Evolutionary conservation across 2,329 filamentous ascomycete genomes (phyloP).

Genomic region (Calonectria hawksworthii): DNA sequence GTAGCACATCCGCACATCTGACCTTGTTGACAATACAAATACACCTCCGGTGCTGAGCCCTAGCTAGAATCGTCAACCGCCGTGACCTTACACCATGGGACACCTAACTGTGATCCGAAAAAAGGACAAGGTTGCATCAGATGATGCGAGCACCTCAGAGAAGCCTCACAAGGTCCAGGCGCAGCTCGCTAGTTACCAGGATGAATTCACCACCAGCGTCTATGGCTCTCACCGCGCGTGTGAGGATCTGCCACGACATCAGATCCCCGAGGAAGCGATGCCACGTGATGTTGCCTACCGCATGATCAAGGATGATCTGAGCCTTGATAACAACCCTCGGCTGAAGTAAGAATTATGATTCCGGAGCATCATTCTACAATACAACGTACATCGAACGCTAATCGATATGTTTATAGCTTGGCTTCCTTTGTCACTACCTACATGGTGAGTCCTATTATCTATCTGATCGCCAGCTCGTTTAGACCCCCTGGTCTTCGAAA

Average conservation of each 20-base stretch:
- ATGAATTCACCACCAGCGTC: slow-evolving; percentile 81
- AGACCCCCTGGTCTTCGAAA: no score
- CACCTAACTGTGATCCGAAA: slow-evolving; percentile 61
- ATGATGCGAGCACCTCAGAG: slow-evolving; percentile 38
- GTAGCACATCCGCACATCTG: not conserved
- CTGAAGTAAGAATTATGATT: slow-evolving; percentile 72
- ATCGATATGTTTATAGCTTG: slow-evolving; percentile 65
- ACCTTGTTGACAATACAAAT: not conserved
- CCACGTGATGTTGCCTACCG: slow-evolving; percentile 91
- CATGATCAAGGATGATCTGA: slow-evolving; percentile 96
- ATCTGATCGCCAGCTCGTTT: no score
- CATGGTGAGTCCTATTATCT: slow-evolving; percentile 76
- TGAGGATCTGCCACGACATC: slow-evolving; percentile 82
- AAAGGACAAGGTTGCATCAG: slow-evolving; percentile 46
- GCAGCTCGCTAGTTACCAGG: slow-evolving; percentile 64
- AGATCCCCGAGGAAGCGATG: slow-evolving; percentile 94
- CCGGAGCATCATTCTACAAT: not conserved
- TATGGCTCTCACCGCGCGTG: slow-evolving; percentile 90
- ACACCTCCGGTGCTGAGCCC: not conserved
- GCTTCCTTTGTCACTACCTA: slow-evolving; percentile 97
- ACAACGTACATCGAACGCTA: not conserved
- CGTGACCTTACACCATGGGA: slow-evolving; percentile 58
- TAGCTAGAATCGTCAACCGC: not conserved
- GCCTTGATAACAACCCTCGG: slow-evolving; percentile 91
- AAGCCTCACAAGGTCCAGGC: slow-evolving; percentile 51